A percentile compares a stretch with the other conserved stretches of the same genome.
Conservation (phyloP, 164 flowering plant genomes). For the Aristolochia californica region DNA sequence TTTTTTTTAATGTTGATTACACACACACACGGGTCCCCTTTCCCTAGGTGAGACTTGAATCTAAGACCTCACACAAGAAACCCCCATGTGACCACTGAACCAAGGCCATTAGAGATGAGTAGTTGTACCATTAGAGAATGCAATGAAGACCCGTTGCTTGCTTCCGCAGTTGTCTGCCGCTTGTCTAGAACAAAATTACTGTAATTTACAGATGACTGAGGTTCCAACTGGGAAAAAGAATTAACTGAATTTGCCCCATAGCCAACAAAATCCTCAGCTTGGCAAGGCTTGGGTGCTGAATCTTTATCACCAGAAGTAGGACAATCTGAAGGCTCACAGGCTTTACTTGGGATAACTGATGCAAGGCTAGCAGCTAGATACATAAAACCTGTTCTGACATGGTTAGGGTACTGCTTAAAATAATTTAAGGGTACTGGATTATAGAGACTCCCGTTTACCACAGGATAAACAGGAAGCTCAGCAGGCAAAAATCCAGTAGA, state of each 20-base stretch:
- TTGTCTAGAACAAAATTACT: constrained; percentile 7
- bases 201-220: constrained; percentile 10
- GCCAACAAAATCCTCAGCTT: constrained; percentile 8
- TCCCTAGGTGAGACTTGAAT: too few species aligned
- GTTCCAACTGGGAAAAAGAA: constrained; percentile 8
- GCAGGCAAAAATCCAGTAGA: constrained; percentile 79
- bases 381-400: constrained; percentile 69
- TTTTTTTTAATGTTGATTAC: too few species aligned
- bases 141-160: background rate
- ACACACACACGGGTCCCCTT: too few species aligned
- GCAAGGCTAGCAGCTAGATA: constrained; percentile 19
- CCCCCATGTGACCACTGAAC: too few species aligned
- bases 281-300: constrained; percentile 1
- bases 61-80: background rate
- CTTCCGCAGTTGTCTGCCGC: background rate
- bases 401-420: constrained; percentile 74
- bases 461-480: constrained; percentile 85
- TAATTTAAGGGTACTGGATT: constrained; percentile 75
- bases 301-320: constrained; percentile 8
- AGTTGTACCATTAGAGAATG: too few species aligned
- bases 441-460: constrained; percentile 40
- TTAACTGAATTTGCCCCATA: constrained; percentile 10
- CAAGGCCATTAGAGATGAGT: background rate
- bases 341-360: background rate
- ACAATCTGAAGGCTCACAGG: constrained; percentile 6